Percentiles rank a stretch among this genome's conserved stretches.
These are phyloP conservation scores for Xylariomycetidae sp. DNA, from an alignment of 2,329 filamentous ascomycete species.

Conservation along the genomic window DNA sequence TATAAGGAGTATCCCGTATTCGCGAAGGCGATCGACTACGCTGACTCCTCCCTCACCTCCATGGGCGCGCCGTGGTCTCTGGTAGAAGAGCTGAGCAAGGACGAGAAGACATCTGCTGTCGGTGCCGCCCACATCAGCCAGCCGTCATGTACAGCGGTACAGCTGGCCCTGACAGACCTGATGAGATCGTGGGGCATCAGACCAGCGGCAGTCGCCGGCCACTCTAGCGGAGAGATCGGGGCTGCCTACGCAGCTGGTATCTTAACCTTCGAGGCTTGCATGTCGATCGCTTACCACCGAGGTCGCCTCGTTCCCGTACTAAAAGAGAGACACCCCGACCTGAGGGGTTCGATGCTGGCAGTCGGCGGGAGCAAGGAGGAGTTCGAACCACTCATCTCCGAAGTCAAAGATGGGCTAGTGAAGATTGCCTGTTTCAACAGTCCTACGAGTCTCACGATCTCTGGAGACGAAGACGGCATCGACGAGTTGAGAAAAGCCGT, in stretches of 20 bases:
- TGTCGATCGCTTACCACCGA: conserved; percentile 46
- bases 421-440: conserved; percentile 47
- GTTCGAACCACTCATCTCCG: conserved; percentile 33
- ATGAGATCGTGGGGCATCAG: conserved; percentile 31
- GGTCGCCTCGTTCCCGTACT: conserved; percentile 40
- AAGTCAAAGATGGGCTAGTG: conserved; percentile 28
- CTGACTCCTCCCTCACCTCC: conserved; percentile 26
- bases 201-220: conserved; percentile 33
- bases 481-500: conserved; percentile 36
- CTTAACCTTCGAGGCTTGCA: conserved; percentile 38
- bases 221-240: conserved; percentile 39
- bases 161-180: conserved; percentile 33
- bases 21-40: conserved; percentile 28
- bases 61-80: conserved; percentile 32
- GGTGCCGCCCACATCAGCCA: conserved; percentile 36
- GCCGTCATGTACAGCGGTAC: conserved; percentile 35
- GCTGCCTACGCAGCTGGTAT: conserved; percentile 44
- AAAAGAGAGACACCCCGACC: conserved; percentile 33
- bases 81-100: conserved; percentile 29
- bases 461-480: conserved; percentile 41
- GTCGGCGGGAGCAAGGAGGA: conserved; percentile 43
- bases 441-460: conserved; percentile 45
- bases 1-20: conserved; percentile 34
- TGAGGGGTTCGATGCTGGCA: conserved; percentile 51
- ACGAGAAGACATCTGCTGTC: conserved; percentile 30